Evolutionary conservation across 2,329 filamentous ascomycete genomes (phyloP).

Genomic region (Tympanopsis confertula): DNA sequence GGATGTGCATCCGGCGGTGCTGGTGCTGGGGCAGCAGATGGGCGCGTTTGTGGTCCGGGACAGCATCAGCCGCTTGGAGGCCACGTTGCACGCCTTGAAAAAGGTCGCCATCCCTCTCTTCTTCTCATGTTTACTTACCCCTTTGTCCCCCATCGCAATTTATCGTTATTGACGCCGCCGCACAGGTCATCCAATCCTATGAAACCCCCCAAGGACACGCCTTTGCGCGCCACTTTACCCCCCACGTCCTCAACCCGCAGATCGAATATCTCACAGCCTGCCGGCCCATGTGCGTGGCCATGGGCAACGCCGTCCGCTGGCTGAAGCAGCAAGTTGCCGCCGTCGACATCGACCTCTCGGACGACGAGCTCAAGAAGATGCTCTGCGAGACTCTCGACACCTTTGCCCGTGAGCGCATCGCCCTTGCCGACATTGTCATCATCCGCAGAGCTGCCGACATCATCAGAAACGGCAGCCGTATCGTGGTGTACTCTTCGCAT

Average conservation of each 20-base stretch:
- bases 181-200: conserved; percentile 81
- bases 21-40: conserved; percentile 82
- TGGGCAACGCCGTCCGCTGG: conserved; percentile 93
- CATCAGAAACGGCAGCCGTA: conserved; percentile 68
- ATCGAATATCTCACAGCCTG: conserved; percentile 91
- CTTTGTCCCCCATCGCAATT: conserved; percentile 3
- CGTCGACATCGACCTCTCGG: conserved; percentile 74
- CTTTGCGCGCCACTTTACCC: conserved; percentile 80
- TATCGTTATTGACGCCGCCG: neutral
- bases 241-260: conserved; percentile 82
- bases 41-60: conserved; percentile 79
- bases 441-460: conserved; percentile 63
- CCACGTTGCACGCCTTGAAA: conserved; percentile 81
- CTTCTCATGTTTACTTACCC: neutral
- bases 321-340: conserved; percentile 87
- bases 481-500: conserved; percentile 79
- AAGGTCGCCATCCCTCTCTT: conserved; percentile 38
- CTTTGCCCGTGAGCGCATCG: conserved; percentile 84
- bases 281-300: conserved; percentile 88
- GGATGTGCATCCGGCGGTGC: conserved; percentile 75
- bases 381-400: conserved; percentile 74
- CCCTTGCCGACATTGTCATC: conserved; percentile 76
- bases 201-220: conserved; percentile 75
- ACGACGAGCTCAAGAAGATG: conserved; percentile 68
- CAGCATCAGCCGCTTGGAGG: conserved; percentile 76